Base-by-base conservation (phyloP, 495 filamentous ascomycete species). In the Parathielavia appendiculata region DNA sequence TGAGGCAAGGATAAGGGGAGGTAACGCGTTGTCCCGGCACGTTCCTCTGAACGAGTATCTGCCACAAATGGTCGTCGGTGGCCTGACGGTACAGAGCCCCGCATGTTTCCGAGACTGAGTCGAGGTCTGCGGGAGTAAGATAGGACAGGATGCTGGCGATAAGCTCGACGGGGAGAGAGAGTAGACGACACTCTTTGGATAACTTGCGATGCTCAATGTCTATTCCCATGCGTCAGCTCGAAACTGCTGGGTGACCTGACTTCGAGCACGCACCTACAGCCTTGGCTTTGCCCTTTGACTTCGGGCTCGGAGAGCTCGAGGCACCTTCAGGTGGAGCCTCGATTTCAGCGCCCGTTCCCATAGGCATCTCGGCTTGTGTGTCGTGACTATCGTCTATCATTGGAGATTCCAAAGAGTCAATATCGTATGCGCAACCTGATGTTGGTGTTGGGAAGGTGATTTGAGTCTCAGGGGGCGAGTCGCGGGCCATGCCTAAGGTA, bases 31-130 rank as follows among this genome's bases (percentile, higher is more conserved):
- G 54, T 7, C 73, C 70, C 8, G 86, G 85, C 5, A 89, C 71
- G 60, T 85, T 81, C 7, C 79, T 72, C 56, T 87, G 81, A 14
- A 92, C 77, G 8, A 84, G 73, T 10, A 68, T 67, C 43, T 79
- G 79, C 88, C 87, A 92, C 45, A 84, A 71, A 2, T 78, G 66
- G 39, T 90, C 87, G 53, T 77, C 74, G 9, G 65, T 69, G 48
- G 77, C 76, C 56, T 82, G 77, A 16, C 65, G 65, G 55, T 75
- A 75, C 16, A 92, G 68, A 13, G 62, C 56, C 34, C 73, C 79
- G 61, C 83, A 89, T 8, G 83, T 83, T 12, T 57, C 65, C 1
- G 83, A 82, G 22, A 86, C 62, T 11, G 68, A 63, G 32, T 68
- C 73, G 6, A 92, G 78, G 51, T 86, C 84, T 38, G 68, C 41